Evolutionary conservation across 2,329 filamentous ascomycete genomes (phyloP).

Genomic region (Talaromyces atroroseus): DNA sequence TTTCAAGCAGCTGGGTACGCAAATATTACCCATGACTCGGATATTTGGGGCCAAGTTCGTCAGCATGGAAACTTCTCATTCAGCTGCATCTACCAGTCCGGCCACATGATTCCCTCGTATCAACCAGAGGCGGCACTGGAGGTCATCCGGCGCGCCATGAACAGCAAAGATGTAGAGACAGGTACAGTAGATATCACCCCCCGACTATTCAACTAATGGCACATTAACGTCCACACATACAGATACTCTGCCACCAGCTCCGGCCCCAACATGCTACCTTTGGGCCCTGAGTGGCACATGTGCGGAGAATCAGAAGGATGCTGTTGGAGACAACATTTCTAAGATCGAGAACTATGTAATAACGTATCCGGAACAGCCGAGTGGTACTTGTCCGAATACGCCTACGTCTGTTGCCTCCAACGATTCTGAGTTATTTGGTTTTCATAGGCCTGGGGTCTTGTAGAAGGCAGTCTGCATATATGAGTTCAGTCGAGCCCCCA

Average conservation of each 20-base stretch:
- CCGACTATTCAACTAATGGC: constrained; percentile 44
- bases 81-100: constrained; percentile 37
- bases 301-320: constrained; percentile 37
- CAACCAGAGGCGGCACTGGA: constrained; percentile 47
- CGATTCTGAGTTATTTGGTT: background rate
- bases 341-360: background rate
- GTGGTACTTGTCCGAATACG: background rate
- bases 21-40: constrained; percentile 34
- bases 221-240: constrained; percentile 27
- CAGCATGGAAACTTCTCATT: constrained; percentile 48
- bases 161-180: constrained; percentile 47
- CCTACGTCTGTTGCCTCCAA: background rate
- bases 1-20: constrained; percentile 50
- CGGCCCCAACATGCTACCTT: constrained; percentile 30
- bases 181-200: constrained; percentile 26
- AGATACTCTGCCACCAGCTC: background rate
- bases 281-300: constrained; percentile 27
- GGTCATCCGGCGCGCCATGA: constrained; percentile 47
- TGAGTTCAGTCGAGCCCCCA: too few species aligned
- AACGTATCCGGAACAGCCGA: background rate
- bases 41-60: constrained; percentile 41
- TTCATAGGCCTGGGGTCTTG: background rate
- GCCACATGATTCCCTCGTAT: constrained; percentile 52
- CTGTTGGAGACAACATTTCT: constrained; percentile 32
- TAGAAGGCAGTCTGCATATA: background rate